Percentiles rank a stretch among this genome's conserved stretches.
Evolutionary conservation across 495 filamentous ascomycete genomes (phyloP).

Genomic region (Coniosporium apollinis): DNA sequence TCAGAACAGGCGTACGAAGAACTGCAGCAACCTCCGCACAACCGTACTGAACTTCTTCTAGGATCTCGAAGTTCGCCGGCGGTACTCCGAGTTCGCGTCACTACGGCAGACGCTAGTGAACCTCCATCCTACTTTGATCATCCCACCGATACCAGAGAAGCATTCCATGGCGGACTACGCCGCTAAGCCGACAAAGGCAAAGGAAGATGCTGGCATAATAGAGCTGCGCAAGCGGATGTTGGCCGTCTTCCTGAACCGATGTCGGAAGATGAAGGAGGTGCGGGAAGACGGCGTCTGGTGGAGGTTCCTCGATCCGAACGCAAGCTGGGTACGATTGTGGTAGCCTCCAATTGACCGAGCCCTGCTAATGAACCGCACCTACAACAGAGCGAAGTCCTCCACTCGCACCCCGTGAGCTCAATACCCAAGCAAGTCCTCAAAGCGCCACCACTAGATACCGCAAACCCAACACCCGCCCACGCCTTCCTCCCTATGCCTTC

Average conservation of each 20-base stretch:
- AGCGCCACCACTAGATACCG: slow-evolving; percentile 82
- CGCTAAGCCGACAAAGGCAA: slow-evolving; percentile 91
- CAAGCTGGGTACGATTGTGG: slow-evolving; percentile 71
- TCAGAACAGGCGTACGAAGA: slow-evolving; percentile 67
- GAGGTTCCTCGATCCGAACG: slow-evolving; percentile 93
- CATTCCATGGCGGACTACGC: slow-evolving; percentile 98
- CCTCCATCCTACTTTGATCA: slow-evolving; percentile 83
- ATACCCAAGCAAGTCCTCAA: slow-evolving; percentile 88
- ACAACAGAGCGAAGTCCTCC: slow-evolving; percentile 72
- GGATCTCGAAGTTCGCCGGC: slow-evolving; percentile 86
- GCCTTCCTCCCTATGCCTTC: slow-evolving; percentile 74
- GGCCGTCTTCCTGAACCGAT: slow-evolving; percentile 84
- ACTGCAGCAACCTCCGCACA: neutral
- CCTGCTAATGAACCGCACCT: neutral
- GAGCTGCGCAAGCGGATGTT: slow-evolving; percentile 93
- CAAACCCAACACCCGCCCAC: slow-evolving; percentile 80
- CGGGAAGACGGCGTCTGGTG: slow-evolving; percentile 91
- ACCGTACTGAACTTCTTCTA: slow-evolving; percentile 23
- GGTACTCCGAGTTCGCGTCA: slow-evolving; percentile 96
- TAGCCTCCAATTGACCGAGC: neutral
- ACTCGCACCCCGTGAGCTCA: slow-evolving; percentile 73
- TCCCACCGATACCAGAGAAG: slow-evolving; percentile 95
- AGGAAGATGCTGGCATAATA: slow-evolving; percentile 91
- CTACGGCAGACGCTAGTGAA: slow-evolving; percentile 73
- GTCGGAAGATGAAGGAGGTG: slow-evolving; percentile 81